Evolutionary conservation across 768 basidiomycete genomes (phyloP).

Genomic region (Suillus occidentalis): DNA sequence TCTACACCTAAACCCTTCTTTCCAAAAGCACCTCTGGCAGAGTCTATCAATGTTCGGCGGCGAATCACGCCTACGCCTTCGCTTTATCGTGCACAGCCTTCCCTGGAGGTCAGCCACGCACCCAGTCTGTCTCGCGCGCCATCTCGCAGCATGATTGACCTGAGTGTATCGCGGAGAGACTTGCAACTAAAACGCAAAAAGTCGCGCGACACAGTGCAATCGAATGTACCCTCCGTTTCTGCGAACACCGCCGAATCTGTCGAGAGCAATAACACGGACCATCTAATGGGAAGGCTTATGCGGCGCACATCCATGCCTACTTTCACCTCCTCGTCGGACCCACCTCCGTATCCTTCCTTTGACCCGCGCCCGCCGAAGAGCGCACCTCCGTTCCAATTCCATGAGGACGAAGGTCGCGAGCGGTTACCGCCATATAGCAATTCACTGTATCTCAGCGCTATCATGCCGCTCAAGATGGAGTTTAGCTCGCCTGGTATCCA

Average conservation of each 20-base stretch:
- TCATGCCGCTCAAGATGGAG: conserved; percentile 92
- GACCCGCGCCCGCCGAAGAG: conserved; percentile 25
- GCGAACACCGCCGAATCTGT: conserved; percentile 14
- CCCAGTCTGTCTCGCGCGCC: conserved; percentile 58
- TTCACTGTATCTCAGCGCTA: conserved; percentile 72
- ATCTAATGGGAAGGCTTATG: conserved; percentile 42
- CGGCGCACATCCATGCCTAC: conserved; percentile 73
- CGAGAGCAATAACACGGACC: conserved; percentile 23
- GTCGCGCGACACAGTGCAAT: conserved; percentile 14
- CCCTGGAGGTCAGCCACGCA: conserved; percentile 16
- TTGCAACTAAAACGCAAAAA: conserved; percentile 15
- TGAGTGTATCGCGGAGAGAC: conserved; percentile 35
- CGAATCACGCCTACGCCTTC: conserved; percentile 9
- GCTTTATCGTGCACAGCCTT: conserved; percentile 8
- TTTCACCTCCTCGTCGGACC: conserved; percentile 54
- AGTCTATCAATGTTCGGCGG: conserved; percentile 4
- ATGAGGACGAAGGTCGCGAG: conserved; percentile 78
- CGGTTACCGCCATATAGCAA: conserved; percentile 81
- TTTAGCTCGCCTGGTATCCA: conserved; percentile 83
- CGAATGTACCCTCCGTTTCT: conserved; percentile 17
- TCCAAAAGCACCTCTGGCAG: conserved; percentile 14
- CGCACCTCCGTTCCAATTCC: conserved; percentile 33
- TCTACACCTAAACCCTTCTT: conserved; percentile 18
- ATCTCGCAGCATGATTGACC: conserved; percentile 65
- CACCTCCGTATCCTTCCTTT: conserved; percentile 69